A percentile compares a stretch with the other conserved stretches of the same genome.
phyloP scores from a whole-genome alignment of 345 rosid genomes.

The Eucalyptus curtisii region DNA sequence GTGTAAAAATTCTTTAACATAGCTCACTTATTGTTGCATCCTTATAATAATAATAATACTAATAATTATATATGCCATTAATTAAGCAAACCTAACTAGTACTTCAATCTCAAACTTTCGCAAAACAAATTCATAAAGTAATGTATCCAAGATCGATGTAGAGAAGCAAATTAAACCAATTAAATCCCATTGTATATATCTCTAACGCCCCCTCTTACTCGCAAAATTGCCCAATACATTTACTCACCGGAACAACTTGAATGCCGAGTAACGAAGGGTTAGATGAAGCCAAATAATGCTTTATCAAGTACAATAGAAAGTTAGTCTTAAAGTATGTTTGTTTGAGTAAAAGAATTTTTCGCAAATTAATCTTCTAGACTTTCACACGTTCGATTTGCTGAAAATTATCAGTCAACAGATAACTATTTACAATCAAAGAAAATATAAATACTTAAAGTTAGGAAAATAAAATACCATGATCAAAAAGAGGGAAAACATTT shows the following conservation, averaged over 20 bases:
- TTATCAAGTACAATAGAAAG: not conserved
- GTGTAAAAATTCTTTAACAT: too few species aligned
- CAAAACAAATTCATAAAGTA: not conserved
- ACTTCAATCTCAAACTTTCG: not conserved
- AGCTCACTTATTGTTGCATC: too few species aligned
- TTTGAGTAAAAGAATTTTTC: not conserved
- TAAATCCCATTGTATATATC: not conserved
- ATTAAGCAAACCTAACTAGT: not conserved
- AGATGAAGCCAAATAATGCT: not conserved
- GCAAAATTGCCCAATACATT: not conserved
- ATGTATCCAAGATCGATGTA: not conserved
- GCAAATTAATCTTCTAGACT: not conserved
- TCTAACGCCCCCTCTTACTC: not conserved
- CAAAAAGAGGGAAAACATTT: not conserved
- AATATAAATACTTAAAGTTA: not conserved
- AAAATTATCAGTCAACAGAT: not conserved
- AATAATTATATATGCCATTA: not conserved
- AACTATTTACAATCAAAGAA: not conserved
- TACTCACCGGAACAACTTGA: not conserved
- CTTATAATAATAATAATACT: too few species aligned
- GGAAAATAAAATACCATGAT: not conserved
- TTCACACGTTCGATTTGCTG: not conserved
- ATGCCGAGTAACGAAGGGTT: not conserved
- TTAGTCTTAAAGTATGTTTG: not conserved
- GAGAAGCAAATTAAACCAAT: not conserved